Percentiles rank a stretch among this genome's conserved stretches.
Conservation (phyloP, 805 yeast species). For the Blastobotrys americana region DNA sequence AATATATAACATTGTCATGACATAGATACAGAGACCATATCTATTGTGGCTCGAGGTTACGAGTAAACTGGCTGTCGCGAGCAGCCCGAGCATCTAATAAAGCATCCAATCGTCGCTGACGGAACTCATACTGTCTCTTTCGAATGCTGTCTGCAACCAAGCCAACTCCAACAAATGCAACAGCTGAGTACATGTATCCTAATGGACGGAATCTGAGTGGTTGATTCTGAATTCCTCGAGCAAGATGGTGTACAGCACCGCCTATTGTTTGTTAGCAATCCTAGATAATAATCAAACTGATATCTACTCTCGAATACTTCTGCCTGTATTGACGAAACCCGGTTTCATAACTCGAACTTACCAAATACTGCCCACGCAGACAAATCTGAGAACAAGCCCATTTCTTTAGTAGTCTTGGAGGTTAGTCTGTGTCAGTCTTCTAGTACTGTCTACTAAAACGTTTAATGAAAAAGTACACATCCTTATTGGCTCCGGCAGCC, state of each 20-base stretch:
- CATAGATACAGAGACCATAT: too few species aligned
- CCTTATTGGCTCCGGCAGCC: too few species aligned
- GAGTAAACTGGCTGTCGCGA: slow-evolving; percentile 25
- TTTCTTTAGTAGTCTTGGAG: not conserved
- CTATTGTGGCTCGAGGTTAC: slow-evolving; percentile 11
- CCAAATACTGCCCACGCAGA: slow-evolving; percentile 16
- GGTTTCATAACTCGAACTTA: too few species aligned
- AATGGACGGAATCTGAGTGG: slow-evolving; percentile 30
- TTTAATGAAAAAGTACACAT: too few species aligned
- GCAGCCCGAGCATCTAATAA: slow-evolving; percentile 24
- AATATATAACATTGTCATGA: too few species aligned
- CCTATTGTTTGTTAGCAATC: too few species aligned
- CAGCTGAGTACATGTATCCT: slow-evolving; percentile 28
- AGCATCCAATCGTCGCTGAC: slow-evolving; percentile 23
- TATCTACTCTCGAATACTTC: too few species aligned
- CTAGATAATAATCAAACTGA: too few species aligned
- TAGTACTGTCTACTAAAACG: too few species aligned
- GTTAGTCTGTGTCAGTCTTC: too few species aligned
- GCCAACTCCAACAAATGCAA: slow-evolving; percentile 30
- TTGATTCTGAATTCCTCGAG: slow-evolving; percentile 31
- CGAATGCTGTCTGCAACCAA: slow-evolving; percentile 26
- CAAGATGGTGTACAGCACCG: slow-evolving; percentile 22
- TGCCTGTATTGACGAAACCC: too few species aligned
- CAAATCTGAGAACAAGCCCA: slow-evolving; percentile 15
- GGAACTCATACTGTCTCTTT: slow-evolving; percentile 24